phyloP scores from a whole-genome alignment of 192 early-diverging fungal species.

The Chytriomyces hyalinus region DNA sequence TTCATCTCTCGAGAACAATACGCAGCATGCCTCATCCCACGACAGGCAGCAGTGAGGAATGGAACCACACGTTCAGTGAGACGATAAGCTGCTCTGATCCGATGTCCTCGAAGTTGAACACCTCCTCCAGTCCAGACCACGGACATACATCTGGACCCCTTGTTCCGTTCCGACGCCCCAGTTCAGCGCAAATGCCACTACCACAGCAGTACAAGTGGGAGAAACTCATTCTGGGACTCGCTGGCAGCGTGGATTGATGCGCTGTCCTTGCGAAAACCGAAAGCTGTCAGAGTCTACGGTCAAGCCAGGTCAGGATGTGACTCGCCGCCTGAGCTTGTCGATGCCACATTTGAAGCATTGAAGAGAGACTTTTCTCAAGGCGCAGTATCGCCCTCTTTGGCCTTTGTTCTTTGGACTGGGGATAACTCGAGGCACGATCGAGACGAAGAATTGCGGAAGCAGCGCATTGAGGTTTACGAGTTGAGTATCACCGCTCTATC shows the following conservation, averaged over 20 bases:
- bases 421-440: slow-evolving; percentile 56
- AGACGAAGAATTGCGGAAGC: slow-evolving; percentile 37
- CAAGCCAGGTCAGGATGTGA: slow-evolving; percentile 33
- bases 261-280: background rate
- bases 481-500: background rate
- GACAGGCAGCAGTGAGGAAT: too few species aligned
- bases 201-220: background rate
- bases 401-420: slow-evolving; percentile 56
- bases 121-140: slow-evolving; percentile 32
- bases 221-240: too few species aligned
- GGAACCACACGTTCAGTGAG: too few species aligned
- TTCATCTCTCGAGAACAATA: too few species aligned
- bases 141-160: slow-evolving; percentile 37
- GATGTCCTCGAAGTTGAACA: too few species aligned
- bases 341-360: slow-evolving; percentile 15
- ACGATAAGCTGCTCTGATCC: too few species aligned
- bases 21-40: too few species aligned
- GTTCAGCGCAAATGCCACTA: slow-evolving; percentile 19
- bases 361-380: background rate
- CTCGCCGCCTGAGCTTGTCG: slow-evolving; percentile 26
- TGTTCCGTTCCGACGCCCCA: slow-evolving; percentile 1
- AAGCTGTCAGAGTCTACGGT: slow-evolving; percentile 6
- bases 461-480: slow-evolving; percentile 33
- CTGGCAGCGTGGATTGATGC: background rate
- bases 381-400: background rate